These are phyloP conservation scores for Styphnolobium japonicum DNA, from an alignment of 306 rosid genomes.

Conservation along the genomic window DNA sequence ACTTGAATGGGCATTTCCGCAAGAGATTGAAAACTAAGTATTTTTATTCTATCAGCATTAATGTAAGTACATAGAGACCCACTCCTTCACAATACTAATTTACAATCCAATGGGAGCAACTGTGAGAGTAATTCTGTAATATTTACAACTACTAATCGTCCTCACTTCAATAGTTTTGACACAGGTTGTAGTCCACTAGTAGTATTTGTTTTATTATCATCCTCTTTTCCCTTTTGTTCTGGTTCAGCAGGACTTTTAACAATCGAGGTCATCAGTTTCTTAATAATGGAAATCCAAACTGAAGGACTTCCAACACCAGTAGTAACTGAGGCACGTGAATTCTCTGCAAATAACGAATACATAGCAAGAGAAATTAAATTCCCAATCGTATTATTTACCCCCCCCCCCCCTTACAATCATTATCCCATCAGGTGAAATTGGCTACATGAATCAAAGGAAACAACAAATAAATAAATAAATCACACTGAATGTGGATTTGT, in stretches of 20 bases:
- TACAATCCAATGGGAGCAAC: neutral
- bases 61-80: no score
- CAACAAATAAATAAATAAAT: no score
- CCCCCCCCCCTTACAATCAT: no score
- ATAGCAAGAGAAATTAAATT: no score
- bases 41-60: no score
- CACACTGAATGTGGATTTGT: no score
- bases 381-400: no score
- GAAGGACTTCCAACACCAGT: constrained; percentile 27
- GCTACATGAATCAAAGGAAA: no score
- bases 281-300: constrained; percentile 30
- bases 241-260: neutral
- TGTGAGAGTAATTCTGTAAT: neutral
- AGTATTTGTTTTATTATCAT: neutral
- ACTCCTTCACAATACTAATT: no score
- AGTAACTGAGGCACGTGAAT: neutral
- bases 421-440: no score
- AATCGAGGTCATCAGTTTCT: constrained; percentile 27
- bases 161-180: constrained; percentile 37
- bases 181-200: constrained; percentile 35
- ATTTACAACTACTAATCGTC: constrained; percentile 13
- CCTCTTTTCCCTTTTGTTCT: neutral
- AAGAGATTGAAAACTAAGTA: no score
- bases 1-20: no score
- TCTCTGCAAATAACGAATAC: constrained; percentile 24